These are phyloP conservation scores for Ormosia semicastrata DNA, from an alignment of 306 rosid genomes.

Conservation along the genomic window DNA sequence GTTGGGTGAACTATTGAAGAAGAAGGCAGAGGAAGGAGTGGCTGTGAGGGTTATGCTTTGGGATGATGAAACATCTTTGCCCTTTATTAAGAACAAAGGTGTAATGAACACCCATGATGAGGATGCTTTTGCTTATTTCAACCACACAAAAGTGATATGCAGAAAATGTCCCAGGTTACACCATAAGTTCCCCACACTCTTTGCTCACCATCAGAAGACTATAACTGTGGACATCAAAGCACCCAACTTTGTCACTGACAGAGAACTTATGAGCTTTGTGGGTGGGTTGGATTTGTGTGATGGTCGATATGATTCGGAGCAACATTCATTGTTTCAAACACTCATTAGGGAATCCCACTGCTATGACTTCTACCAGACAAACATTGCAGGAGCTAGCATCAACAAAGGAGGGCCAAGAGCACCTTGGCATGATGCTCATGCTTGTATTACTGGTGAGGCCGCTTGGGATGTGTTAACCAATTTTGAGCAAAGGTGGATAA, in stretches of 20 bases:
- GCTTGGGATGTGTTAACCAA: conserved; percentile 83
- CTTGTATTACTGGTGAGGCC: conserved; percentile 82
- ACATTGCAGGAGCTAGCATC: conserved; percentile 63
- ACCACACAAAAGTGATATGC: conserved; percentile 71
- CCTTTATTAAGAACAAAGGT: conserved; percentile 70
- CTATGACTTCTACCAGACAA: conserved; percentile 76
- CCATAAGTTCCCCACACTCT: conserved; percentile 63
- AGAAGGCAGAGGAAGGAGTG: conserved; percentile 91
- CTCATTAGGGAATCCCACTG: conserved; percentile 64
- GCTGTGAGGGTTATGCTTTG: conserved; percentile 84
- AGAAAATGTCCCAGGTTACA: conserved; percentile 68
- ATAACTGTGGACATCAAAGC: conserved; percentile 56
- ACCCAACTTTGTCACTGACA: conserved; percentile 29
- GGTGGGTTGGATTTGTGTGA: conserved; percentile 87
- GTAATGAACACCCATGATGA: conserved; percentile 74
- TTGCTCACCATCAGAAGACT: conserved; percentile 90
- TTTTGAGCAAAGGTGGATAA: conserved; percentile 88
- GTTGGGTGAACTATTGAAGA: conserved; percentile 76
- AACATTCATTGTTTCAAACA: conserved; percentile 79
- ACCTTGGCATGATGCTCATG: conserved; percentile 97
- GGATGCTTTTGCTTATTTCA: conserved; percentile 70
- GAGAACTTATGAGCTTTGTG: conserved; percentile 78
- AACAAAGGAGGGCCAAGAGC: conserved; percentile 84
- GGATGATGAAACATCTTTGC: conserved; percentile 88
- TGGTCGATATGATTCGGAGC: conserved; percentile 84